Evolutionary conservation across 345 rosid species (phyloP).

Genomic region (rapeseed (Brassica napus)): Da-Ae NC_063452.1:13457501-13458000

Average conservation of each 20-base stretch:
- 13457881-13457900: too few species aligned
- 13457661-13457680: not conserved
- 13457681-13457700: not conserved
- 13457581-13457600: constrained; percentile 11
- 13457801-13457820: too few species aligned
- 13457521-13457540: not conserved
- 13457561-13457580: constrained; percentile 16
- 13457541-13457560: not conserved
- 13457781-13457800: too few species aligned
- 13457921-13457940: not conserved
- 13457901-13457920: not conserved
- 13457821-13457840: too few species aligned
- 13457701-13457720: not conserved
- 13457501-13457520: constrained; percentile 2
- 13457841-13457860: too few species aligned
- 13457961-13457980: not conserved
- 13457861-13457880: too few species aligned
- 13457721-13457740: not conserved
- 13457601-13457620: constrained; percentile 15
- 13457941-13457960: not conserved
- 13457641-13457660: not conserved
- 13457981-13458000: not conserved
- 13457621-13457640: not conserved
- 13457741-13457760: not conserved
- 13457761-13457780: too few species aligned